Conservation (phyloP, 2,329 filamentous ascomycete species). For the Aspergillus ustus region DNA sequence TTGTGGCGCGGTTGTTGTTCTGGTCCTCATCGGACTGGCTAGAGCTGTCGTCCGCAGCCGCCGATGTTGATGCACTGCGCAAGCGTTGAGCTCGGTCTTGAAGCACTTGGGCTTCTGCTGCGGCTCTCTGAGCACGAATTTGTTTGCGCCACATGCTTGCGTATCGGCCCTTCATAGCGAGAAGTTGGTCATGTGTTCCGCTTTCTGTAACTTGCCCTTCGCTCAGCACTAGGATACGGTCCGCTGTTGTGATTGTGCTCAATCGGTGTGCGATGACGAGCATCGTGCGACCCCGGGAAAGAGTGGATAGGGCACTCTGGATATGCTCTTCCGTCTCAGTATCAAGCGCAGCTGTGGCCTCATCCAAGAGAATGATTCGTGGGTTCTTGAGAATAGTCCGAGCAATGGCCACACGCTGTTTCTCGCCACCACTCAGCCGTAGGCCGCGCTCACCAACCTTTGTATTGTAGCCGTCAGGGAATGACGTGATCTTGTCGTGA, state of each 20-base stretch:
- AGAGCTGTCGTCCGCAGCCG: constrained; percentile 50
- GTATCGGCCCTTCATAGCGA: constrained; percentile 73
- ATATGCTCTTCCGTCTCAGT: constrained; percentile 93
- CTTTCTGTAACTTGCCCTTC: constrained; percentile 77
- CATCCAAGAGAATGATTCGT: constrained; percentile 88
- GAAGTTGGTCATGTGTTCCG: constrained; percentile 77
- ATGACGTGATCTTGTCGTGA: constrained; percentile 86
- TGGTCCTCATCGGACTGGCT: constrained; percentile 55
- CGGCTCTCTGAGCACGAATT: constrained; percentile 74
- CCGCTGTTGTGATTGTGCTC: constrained; percentile 82
- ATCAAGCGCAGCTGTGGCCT: constrained; percentile 89
- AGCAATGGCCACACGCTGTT: constrained; percentile 91
- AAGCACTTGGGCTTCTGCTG: constrained; percentile 60
- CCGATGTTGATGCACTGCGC: constrained; percentile 45
- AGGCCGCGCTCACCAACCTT: constrained; percentile 90
- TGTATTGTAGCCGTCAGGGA: constrained; percentile 85
- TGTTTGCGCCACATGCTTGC: constrained; percentile 89
- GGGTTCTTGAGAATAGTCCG: constrained; percentile 92
- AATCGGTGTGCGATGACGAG: constrained; percentile 92
- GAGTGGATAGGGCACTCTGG: constrained; percentile 78
- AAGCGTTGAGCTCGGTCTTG: constrained; percentile 49
- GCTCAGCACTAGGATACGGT: constrained; percentile 80
- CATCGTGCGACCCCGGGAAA: constrained; percentile 85
- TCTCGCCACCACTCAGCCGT: constrained; percentile 86
- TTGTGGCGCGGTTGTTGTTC: constrained; percentile 28